Conservation (phyloP, 495 filamentous ascomycete genomes). For the Barbatosphaeria neglecta region DNA sequence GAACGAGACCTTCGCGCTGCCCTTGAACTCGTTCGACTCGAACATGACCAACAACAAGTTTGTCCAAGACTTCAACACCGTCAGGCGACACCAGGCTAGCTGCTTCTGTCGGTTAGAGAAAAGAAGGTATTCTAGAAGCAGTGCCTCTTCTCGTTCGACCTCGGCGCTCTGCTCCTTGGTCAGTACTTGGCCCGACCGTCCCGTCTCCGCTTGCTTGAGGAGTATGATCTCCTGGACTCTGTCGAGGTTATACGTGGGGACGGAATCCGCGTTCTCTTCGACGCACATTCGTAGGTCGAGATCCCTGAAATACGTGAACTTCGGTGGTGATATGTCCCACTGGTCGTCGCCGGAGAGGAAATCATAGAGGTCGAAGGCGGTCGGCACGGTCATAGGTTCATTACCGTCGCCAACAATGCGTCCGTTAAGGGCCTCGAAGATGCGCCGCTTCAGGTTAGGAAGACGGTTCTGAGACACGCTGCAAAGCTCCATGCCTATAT, state of each 20-base stretch:
- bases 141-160: slow-evolving; percentile 45
- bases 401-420: slow-evolving; percentile 52
- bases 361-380: slow-evolving; percentile 87
- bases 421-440: slow-evolving; percentile 70
- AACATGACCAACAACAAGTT: slow-evolving; percentile 70
- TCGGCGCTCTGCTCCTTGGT: slow-evolving; percentile 44
- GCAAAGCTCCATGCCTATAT: slow-evolving; percentile 72
- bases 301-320: slow-evolving; percentile 43
- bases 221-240: slow-evolving; percentile 53
- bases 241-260: slow-evolving; percentile 43
- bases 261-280: slow-evolving; percentile 35
- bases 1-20: slow-evolving; percentile 55
- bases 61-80: slow-evolving; percentile 65
- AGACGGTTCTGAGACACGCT: slow-evolving; percentile 56
- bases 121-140: slow-evolving; percentile 42
- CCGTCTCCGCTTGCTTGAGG: slow-evolving; percentile 43
- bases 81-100: slow-evolving; percentile 45
- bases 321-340: slow-evolving; percentile 33
- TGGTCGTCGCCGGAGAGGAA: slow-evolving; percentile 63
- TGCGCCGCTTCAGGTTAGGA: slow-evolving; percentile 63
- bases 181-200: slow-evolving; percentile 35
- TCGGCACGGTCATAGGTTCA: slow-evolving; percentile 50
- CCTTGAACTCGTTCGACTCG: slow-evolving; percentile 62
- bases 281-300: slow-evolving; percentile 51
- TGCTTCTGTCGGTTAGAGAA: slow-evolving; percentile 53